Base-by-base conservation (phyloP, 768 basidiomycete genomes). In the Suillus bovinus region DNA sequence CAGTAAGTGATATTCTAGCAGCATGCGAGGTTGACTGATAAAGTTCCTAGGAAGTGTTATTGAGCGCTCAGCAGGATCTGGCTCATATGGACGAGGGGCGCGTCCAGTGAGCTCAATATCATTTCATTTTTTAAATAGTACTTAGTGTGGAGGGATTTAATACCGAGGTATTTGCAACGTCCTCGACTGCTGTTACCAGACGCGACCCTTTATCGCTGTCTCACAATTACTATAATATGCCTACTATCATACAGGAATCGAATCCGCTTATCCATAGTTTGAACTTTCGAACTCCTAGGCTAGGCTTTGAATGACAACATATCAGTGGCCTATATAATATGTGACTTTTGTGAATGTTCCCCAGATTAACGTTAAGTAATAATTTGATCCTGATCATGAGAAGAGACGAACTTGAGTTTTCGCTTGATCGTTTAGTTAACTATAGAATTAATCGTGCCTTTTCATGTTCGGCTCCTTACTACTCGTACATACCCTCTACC, bases 1-100 rank as follows among this genome's bases (percentile, higher is more conserved):
- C 84, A 61, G 86, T 84, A 14, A 29, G 55, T 56, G 55, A 56
- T 56, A 10, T 29, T 27, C 0, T 29, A 8, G 17, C 10, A 29
- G 13, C 5, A 5, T 36, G 24, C 6, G 6, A 39, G 55, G 20
- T 39, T 56, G 24, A 56, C 55, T 56, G 55, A 56, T 39, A 38
- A 6, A 20, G 29, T 20, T 39, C 17, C 17, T 39, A 56, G 55
- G 55, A 56, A 29, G 55, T 56, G 20, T 29, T 56, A 11, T 39
- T 56, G 38, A 56, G 38, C 24, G 39, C 55, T 13, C 38, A 56
- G 38, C 55, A 56, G 20, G 55, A 56, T 39, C 55, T 56, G 34
- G 55, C 55, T 27, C 38, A 29, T 10, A 56, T 56, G 55, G 38
- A 39, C 38, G 39, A 56, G 36, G 24, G 55, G 5, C 55, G 33